Base-by-base conservation (phyloP, 2,329 filamentous ascomycete genomes). In the Aspergillus ochraceus region DNA sequence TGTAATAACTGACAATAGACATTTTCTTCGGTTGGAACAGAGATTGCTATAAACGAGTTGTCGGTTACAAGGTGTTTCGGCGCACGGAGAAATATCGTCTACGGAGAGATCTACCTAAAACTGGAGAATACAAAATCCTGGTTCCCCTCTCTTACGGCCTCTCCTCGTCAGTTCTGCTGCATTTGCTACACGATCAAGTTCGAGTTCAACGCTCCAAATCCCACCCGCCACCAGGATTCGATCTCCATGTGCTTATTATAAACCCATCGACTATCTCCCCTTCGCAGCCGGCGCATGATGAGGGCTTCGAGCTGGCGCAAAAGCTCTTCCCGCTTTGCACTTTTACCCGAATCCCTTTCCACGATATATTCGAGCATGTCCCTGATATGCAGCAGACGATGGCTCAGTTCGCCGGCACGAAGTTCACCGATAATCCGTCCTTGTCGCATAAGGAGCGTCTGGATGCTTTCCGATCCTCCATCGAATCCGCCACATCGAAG, bases 81-180 rank as follows among this genome's bases (percentile, higher is more conserved):
- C 90, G 92, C 52, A 85, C 90, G 79, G 87, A 89, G 66, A 81
- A 82, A 46, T 90, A 88, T 70, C 81, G 84, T 50, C 81, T 86
- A 42, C 66, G 68, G 51, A 71, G 64, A 66, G 67, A 68, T 54
- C 60, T 67, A 9, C 68, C 76, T 22, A 74, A 76, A 58, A 77
- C 77, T 49, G 71, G 77, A 54, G 77, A 78, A 58, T 79, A 77
- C 65, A 84, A 77, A 66, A 84, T 97, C 52, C 79, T 97, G 19
- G 79, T 97, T 20, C 91, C 92, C 6, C 79, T 97, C 1, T 97
- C 93, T 0, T 88, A 92, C 68, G 94, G 95, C 0, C 80, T 90
- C 1, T 95, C 90, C 1, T 98, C 94, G 0, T 83, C 90, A 14
- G 85, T 87, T 14, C 80, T 99, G 49, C 81, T 96, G 30, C 85